Conservation (phyloP, 192 early-diverging fungal species). For the Backusella tarrabulga region DNA sequence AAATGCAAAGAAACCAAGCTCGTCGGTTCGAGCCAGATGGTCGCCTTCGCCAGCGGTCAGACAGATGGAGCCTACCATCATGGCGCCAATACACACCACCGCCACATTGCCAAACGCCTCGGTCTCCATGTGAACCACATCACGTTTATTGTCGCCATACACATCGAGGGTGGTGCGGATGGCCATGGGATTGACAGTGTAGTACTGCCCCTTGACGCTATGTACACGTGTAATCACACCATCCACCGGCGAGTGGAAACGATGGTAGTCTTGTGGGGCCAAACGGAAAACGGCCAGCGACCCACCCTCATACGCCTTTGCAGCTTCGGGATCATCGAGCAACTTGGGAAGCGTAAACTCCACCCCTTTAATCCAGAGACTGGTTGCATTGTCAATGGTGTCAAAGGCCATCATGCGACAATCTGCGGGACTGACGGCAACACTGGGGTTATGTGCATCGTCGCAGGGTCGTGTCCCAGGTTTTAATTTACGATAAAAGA, state of each 20-base stretch:
- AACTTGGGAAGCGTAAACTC: conserved; percentile 64
- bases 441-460: conserved; percentile 44
- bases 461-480: conserved; percentile 50
- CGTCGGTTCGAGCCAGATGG: conserved; percentile 62
- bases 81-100: conserved; percentile 72
- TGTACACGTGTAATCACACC: conserved; percentile 56
- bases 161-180: conserved; percentile 72
- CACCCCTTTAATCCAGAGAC: conserved; percentile 81
- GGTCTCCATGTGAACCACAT: conserved; percentile 62
- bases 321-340: conserved; percentile 48
- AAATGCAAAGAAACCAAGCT: conserved; percentile 83
- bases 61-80: conserved; percentile 82
- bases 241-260: conserved; percentile 72
- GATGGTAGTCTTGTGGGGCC: conserved; percentile 85
- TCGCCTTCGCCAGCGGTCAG: conserved; percentile 44
- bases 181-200: conserved; percentile 85
- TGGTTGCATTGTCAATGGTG: conserved; percentile 61
- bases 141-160: conserved; percentile 75
- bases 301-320: conserved; percentile 59
- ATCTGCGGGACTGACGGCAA: conserved; percentile 75
- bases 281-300: conserved; percentile 70
- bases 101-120: conserved; percentile 69
- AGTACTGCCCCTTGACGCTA: conserved; percentile 65
- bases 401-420: conserved; percentile 67
- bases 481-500: conserved; percentile 83